Conservation (phyloP, 1,139 yeast genomes). For the Yamadazyma atlantica region DNA sequence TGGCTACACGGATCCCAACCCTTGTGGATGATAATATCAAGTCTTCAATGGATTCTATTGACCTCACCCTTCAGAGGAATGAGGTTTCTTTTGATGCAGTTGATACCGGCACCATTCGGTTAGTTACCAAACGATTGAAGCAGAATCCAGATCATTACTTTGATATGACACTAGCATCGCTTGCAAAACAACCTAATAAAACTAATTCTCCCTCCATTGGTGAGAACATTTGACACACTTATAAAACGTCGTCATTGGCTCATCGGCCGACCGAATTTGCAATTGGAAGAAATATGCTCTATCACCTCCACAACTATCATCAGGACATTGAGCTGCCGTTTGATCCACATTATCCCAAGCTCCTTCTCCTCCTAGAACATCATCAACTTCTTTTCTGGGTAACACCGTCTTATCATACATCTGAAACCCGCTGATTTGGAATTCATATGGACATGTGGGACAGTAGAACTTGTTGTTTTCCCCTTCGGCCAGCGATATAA, state of each 20-base stretch:
- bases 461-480: slow-evolving; percentile 66
- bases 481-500: slow-evolving; percentile 38
- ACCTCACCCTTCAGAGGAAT: slow-evolving; percentile 5
- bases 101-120: slow-evolving; percentile 9
- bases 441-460: slow-evolving; percentile 93
- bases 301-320: slow-evolving; percentile 79
- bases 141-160: slow-evolving; percentile 22
- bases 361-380: slow-evolving; percentile 94
- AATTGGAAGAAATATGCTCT: slow-evolving; percentile 96
- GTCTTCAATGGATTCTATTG: slow-evolving; percentile 13
- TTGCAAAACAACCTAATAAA: neutral
- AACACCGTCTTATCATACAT: slow-evolving; percentile 82
- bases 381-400: slow-evolving; percentile 90
- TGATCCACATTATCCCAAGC: slow-evolving; percentile 99
- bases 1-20: slow-evolving; percentile 9
- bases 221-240: slow-evolving; percentile 90
- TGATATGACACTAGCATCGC: slow-evolving; percentile 10
- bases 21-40: slow-evolving; percentile 5
- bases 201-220: slow-evolving; percentile 93
- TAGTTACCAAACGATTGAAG: slow-evolving; percentile 10
- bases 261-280: slow-evolving; percentile 91
- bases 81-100: slow-evolving; percentile 3
- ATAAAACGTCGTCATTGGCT: slow-evolving; percentile 95
- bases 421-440: slow-evolving; percentile 78
- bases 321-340: slow-evolving; percentile 85